phyloP scores from a whole-genome alignment of 202 grass and related monocot genomes.

The Digitaria exilis region DNA sequence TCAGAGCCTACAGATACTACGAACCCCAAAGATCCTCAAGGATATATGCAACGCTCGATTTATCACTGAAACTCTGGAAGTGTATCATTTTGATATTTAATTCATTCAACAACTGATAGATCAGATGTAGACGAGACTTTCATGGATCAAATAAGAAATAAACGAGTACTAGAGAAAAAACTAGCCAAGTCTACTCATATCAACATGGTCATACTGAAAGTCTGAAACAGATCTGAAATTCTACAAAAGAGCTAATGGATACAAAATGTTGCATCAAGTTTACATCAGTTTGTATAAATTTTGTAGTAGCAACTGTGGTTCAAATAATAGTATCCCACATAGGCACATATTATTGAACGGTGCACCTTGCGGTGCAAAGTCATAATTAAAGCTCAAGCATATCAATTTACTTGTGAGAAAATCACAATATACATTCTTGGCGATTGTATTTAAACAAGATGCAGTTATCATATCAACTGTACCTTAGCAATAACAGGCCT shows the following conservation, averaged over 20 bases:
- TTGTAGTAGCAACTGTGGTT: background rate
- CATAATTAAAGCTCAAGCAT: background rate
- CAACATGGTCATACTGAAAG: too few relatives aligned
- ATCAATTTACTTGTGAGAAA: background rate
- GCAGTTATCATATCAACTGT: background rate
- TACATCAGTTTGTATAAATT: background rate
- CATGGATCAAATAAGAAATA: background rate
- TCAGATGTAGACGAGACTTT: background rate
- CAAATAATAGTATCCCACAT: background rate
- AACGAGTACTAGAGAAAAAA: background rate
- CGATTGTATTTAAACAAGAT: background rate
- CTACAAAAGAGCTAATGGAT: background rate
- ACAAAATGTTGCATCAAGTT: background rate
- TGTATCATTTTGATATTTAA: conserved; percentile 17
- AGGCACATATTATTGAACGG: background rate
- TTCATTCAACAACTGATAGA: conserved; percentile 1
- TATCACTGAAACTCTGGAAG: background rate
- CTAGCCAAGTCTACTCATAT: background rate
- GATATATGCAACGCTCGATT: background rate
- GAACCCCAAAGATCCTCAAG: background rate
- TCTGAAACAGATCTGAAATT: conserved; percentile 3
- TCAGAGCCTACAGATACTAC: background rate
- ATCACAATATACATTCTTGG: background rate
- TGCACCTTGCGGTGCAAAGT: background rate
- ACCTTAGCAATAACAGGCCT: conserved; percentile 99